Evolutionary conservation across 495 filamentous ascomycete genomes (phyloP).

Genomic region (Lasiosphaeria hispida): DNA sequence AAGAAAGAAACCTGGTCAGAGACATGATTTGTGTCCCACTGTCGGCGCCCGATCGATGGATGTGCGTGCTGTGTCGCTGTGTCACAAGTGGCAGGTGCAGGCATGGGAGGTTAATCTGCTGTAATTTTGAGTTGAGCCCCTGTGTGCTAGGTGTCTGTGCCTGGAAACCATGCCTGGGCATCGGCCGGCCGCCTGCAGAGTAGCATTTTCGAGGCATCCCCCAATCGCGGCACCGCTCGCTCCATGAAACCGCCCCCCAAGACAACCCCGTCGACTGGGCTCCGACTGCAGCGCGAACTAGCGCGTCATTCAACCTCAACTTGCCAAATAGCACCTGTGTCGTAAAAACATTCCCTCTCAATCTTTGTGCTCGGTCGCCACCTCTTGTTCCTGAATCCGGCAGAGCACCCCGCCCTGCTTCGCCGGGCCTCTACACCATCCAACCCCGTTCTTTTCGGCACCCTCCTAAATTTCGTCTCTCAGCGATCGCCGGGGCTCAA

Average conservation of each 20-base stretch:
- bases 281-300: constrained; percentile 16
- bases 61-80: not conserved
- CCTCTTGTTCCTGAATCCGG: too few species aligned
- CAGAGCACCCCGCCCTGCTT: not conserved
- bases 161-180: not conserved
- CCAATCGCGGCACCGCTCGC: constrained; percentile 13
- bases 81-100: not conserved
- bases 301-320: constrained; percentile 22
- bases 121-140: constrained; percentile 17
- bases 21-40: too few species aligned
- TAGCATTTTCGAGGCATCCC: too few species aligned
- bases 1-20: not conserved
- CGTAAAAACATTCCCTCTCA: constrained; percentile 10
- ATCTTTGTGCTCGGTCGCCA: not conserved
- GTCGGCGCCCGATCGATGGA: not conserved
- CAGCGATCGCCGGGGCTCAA: not conserved
- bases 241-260: constrained; percentile 19
- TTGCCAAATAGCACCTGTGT: constrained; percentile 22
- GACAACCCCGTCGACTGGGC: constrained; percentile 1
- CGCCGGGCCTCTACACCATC: not conserved
- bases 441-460: constrained; percentile 7
- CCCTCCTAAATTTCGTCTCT: not conserved
- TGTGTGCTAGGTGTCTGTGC: not conserved
- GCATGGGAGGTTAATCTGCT: constrained; percentile 6
- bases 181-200: too few species aligned